These are phyloP conservation scores for Cryphonectria radicalis DNA, from an alignment of 2,329 filamentous ascomycete genomes.

Conservation along the genomic window DNA sequence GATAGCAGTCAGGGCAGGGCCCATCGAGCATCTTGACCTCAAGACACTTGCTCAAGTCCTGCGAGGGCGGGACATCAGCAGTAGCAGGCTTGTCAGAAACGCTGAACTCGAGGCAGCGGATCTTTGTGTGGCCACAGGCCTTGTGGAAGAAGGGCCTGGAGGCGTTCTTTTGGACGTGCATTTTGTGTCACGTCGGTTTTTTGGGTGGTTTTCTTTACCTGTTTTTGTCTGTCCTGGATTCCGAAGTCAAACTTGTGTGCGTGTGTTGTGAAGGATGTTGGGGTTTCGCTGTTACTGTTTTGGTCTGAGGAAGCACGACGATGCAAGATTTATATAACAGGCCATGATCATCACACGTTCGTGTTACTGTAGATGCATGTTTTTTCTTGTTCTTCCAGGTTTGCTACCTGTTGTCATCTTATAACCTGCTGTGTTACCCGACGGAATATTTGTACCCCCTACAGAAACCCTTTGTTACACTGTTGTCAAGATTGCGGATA, in stretches of 20 bases:
- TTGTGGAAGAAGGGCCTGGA: constrained; percentile 5
- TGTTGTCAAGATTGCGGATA: not conserved
- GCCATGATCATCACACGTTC: too few relatives aligned
- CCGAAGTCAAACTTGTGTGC: too few relatives aligned
- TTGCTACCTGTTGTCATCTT: not conserved
- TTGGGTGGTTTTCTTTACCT: too few relatives aligned
- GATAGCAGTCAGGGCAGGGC: constrained; percentile 3
- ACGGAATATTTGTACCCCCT: not conserved
- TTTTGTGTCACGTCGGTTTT: not conserved
- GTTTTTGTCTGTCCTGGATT: too few relatives aligned
- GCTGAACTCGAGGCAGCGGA: constrained; percentile 9
- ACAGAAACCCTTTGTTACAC: not conserved
- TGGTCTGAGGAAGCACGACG: too few relatives aligned
- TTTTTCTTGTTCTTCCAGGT: not conserved
- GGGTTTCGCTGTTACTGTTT: too few relatives aligned
- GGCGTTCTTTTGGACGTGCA: not conserved
- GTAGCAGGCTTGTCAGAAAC: not conserved
- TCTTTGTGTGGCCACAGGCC: constrained; percentile 8
- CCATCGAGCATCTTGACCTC: not conserved
- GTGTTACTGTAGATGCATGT: not conserved
- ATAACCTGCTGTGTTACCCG: not conserved
- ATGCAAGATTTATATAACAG: too few relatives aligned
- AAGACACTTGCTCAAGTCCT: not conserved
- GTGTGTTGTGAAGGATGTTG: too few relatives aligned
- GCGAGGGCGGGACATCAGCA: not conserved